These are phyloP conservation scores for Betula pendula DNA, from an alignment of 306 rosid species.

Conservation along the genomic window DNA sequence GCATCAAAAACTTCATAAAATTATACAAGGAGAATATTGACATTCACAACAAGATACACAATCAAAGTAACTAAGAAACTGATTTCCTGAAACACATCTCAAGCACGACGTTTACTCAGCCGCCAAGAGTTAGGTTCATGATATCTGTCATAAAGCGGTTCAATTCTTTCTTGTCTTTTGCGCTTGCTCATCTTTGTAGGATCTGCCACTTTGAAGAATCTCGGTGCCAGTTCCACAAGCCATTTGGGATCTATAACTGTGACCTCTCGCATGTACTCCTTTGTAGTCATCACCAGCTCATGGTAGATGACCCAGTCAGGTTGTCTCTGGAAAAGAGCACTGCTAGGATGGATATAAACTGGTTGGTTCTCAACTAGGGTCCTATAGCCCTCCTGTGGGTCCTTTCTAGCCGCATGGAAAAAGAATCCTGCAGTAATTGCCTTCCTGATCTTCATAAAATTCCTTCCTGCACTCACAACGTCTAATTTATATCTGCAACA, in stretches of 20 bases:
- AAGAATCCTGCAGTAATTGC: constrained; percentile 87
- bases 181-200: constrained; percentile 83
- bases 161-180: constrained; percentile 81
- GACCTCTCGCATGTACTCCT: constrained; percentile 88
- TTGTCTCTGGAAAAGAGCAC: constrained; percentile 80
- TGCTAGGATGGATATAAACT: constrained; percentile 80
- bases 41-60: constrained; percentile 15
- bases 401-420: constrained; percentile 80
- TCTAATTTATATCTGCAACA: constrained; percentile 77
- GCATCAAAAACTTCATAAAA: background rate
- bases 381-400: constrained; percentile 87
- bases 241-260: constrained; percentile 81
- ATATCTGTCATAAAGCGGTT: constrained; percentile 82
- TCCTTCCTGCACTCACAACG: constrained; percentile 81
- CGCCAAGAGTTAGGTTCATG: constrained; percentile 97
- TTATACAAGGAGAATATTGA: constrained; percentile 16
- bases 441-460: constrained; percentile 74
- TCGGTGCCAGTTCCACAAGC: constrained; percentile 87
- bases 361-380: constrained; percentile 87
- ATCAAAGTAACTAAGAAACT: constrained; percentile 5
- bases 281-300: constrained; percentile 89
- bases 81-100: constrained; percentile 24
- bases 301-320: constrained; percentile 95
- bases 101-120: constrained; percentile 82
- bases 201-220: constrained; percentile 79